A percentile compares a stretch with the other conserved stretches of the same genome.
These are phyloP conservation scores for Penicillium pulvis DNA, from an alignment of 495 filamentous ascomycete species.

Conservation along the genomic window DNA sequence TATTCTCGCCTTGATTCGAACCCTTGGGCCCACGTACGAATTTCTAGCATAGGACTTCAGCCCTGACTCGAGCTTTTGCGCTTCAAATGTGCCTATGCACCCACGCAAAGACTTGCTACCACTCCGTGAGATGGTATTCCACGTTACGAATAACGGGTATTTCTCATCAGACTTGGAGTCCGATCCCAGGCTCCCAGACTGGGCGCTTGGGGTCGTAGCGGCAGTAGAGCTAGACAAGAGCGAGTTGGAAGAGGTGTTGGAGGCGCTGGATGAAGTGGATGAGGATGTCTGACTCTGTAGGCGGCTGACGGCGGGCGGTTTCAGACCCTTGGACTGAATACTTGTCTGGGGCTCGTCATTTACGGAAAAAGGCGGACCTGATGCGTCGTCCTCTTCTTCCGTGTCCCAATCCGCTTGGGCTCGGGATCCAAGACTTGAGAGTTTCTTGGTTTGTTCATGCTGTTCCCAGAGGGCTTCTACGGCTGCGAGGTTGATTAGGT, in stretches of 20 bases:
- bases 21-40: conserved; percentile 55
- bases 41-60: conserved; percentile 82
- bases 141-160: conserved; percentile 88
- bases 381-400: conserved; percentile 13
- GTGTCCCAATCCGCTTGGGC: conserved; percentile 18
- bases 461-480: conserved; percentile 74
- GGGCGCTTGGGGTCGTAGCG: conserved; percentile 48
- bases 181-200: conserved; percentile 20
- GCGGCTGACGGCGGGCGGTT: conserved; percentile 36
- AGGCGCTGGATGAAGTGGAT: conserved; percentile 48
- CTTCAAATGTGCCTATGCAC: conserved; percentile 95
- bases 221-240: conserved; percentile 44
- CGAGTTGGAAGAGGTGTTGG: conserved; percentile 46
- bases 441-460: conserved; percentile 48
- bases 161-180: conserved; percentile 28
- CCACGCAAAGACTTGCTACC: conserved; percentile 74
- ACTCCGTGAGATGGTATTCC: conserved; percentile 73
- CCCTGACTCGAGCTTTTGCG: conserved; percentile 70
- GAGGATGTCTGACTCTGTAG: conserved; percentile 41
- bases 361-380: conserved; percentile 14
- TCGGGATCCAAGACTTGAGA: conserved; percentile 32
- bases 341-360: conserved; percentile 24
- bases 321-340: conserved; percentile 25
- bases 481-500: conserved; percentile 58
- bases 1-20: neutral